Evolutionary conservation across 1,284 basidiomycete genomes (phyloP).

Genomic region (Ustilago tritici): DNA sequence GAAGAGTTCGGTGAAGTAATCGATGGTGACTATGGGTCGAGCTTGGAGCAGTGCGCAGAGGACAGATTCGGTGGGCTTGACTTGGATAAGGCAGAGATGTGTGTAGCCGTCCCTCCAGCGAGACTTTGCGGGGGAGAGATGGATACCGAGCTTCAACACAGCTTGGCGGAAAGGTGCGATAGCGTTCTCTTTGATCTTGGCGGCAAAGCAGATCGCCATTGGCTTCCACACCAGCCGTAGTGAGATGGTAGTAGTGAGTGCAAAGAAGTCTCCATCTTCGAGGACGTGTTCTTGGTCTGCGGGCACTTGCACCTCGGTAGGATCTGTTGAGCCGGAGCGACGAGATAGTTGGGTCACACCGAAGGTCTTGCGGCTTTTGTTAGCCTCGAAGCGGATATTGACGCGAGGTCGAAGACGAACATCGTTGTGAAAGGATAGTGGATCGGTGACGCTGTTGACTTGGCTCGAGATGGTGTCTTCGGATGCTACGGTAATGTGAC

Average conservation of each 20-base stretch:
- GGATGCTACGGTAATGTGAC: conserved; percentile 40
- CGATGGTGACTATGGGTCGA: conserved; percentile 39
- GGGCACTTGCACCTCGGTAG: conserved; percentile 30
- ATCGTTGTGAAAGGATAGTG: conserved; percentile 29
- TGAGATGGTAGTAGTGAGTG: conserved; percentile 49
- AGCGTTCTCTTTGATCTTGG: conserved; percentile 30
- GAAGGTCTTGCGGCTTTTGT: conserved; percentile 50
- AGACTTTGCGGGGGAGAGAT: conserved; percentile 46
- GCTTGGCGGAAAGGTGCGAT: conserved; percentile 27
- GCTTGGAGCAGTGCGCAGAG: conserved; percentile 41
- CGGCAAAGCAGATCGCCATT: conserved; percentile 45
- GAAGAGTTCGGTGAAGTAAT: conserved; percentile 50
- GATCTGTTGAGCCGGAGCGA: conserved; percentile 9
- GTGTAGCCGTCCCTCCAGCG: conserved; percentile 46
- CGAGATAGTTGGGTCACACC: conserved; percentile 16
- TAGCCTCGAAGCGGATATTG: conserved; percentile 50
- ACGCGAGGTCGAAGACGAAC: conserved; percentile 36
- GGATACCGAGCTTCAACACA: conserved; percentile 31
- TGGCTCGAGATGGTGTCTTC: conserved; percentile 17
- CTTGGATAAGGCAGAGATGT: conserved; percentile 42
- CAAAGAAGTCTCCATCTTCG: conserved; percentile 36
- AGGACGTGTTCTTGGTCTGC: conserved; percentile 33
- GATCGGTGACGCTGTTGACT: conserved; percentile 13
- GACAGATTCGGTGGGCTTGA: conserved; percentile 50
- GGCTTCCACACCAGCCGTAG: conserved; percentile 47